Percentiles rank a stretch among this genome's conserved stretches.
Conservation (phyloP, 2,329 filamentous ascomycete genomes). For the Geoglossum cookeanum region DNA sequence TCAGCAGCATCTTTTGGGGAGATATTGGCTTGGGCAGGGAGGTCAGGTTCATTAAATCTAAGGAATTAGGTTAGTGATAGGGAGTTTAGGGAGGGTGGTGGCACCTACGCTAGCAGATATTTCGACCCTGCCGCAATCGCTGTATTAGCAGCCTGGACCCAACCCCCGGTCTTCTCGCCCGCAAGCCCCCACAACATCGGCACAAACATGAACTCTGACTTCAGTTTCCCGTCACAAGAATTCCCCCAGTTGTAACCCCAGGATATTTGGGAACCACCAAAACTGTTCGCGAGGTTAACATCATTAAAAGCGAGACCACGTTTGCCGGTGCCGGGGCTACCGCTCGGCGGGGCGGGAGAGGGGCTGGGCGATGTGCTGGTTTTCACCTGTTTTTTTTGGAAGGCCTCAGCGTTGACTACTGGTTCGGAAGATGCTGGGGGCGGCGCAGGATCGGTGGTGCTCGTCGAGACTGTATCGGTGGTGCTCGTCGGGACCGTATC, state of each 20-base stretch:
- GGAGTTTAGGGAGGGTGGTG: too few species aligned
- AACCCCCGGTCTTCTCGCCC: conserved; percentile 9
- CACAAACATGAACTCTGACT: conserved; percentile 5
- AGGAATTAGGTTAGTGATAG: not conserved
- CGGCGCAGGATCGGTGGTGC: too few species aligned
- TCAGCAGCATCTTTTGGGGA: conserved; percentile 16
- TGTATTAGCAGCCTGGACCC: conserved; percentile 10
- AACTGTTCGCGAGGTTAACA: not conserved
- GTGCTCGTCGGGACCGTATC: too few species aligned
- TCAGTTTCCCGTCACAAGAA: not conserved
- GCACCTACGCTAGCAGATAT: conserved; percentile 2
- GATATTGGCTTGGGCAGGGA: conserved; percentile 18
- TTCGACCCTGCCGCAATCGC: conserved; percentile 12
- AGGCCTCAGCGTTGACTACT: too few species aligned
- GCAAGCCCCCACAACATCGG: not conserved
- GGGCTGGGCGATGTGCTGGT: not conserved
- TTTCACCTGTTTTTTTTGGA: too few species aligned
- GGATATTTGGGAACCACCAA: not conserved
- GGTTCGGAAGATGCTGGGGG: too few species aligned
- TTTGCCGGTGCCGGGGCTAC: not conserved
- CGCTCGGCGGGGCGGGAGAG: not conserved
- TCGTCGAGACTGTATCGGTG: too few species aligned
- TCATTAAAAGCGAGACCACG: conserved; percentile 4
- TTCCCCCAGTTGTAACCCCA: conserved; percentile 3
- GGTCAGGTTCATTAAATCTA: conserved; percentile 20